Evolutionary conservation across 805 yeast species (phyloP).

Genomic region (Saturnispora silvae): DNA sequence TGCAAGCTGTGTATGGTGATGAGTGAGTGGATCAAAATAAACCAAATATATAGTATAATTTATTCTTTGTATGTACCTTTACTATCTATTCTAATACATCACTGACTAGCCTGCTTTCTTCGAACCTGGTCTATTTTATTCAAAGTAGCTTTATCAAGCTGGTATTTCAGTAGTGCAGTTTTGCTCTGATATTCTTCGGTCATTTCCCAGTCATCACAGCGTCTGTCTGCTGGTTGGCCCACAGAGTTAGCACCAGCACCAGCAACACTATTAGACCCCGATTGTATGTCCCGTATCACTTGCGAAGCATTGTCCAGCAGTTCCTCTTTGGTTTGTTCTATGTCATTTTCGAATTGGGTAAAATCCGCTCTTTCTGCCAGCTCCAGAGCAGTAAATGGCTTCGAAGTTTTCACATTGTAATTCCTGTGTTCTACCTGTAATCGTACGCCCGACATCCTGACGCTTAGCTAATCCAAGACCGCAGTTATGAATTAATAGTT

Average conservation of each 20-base stretch:
- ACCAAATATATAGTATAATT: too few relatives aligned
- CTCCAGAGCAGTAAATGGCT: constrained; percentile 13
- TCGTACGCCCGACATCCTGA: not conserved
- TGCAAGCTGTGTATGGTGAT: constrained; percentile 45
- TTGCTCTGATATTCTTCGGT: constrained; percentile 1
- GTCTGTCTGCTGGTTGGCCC: not conserved
- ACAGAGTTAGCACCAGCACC: not conserved
- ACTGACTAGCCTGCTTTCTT: too few relatives aligned
- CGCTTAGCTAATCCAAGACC: not conserved
- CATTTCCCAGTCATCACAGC: constrained; percentile 7
- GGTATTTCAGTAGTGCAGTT: not conserved
- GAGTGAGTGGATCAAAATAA: constrained; percentile 17
- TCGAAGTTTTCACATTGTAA: constrained; percentile 10
- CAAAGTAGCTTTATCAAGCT: not conserved
- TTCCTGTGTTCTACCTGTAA: constrained; percentile 11
- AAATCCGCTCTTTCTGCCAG: not conserved
- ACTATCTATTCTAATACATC: too few relatives aligned
- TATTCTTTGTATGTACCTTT: too few relatives aligned
- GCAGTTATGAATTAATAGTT: not conserved
- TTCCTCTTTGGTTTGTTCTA: not conserved
- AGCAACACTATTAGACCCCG: constrained; percentile 1
- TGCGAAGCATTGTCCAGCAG: not conserved
- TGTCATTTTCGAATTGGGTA: not conserved
- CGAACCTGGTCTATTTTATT: not conserved
- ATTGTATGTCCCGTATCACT: not conserved